Percentiles rank a stretch among this genome's conserved stretches.
Evolutionary conservation across 768 basidiomycete species (phyloP).

Genomic region (Podaxis sp.): DNA sequence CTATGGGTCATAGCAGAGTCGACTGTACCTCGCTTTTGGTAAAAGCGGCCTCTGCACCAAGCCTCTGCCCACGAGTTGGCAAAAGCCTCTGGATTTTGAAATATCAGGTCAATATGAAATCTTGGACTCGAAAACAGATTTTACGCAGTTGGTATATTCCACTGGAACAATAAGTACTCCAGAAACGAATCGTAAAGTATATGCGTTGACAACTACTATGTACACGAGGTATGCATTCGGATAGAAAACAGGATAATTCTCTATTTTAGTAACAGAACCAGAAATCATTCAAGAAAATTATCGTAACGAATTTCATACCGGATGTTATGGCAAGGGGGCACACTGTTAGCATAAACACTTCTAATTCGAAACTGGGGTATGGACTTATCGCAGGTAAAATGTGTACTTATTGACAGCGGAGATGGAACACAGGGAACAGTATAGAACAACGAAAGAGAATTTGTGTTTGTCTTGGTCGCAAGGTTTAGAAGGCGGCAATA

Average conservation of each 20-base stretch:
- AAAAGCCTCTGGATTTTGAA: background rate
- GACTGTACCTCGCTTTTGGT: too few species aligned
- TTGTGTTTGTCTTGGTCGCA: background rate
- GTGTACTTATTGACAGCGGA: background rate
- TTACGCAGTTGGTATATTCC: background rate
- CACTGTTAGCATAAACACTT: background rate
- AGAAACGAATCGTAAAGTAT: background rate
- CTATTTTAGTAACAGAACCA: background rate
- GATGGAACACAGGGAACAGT: background rate
- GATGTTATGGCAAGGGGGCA: background rate
- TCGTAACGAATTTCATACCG: background rate
- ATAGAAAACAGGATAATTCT: background rate
- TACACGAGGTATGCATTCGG: background rate
- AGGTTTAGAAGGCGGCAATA: slow-evolving; percentile 35
- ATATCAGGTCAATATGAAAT: background rate
- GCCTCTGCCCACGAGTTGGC: too few species aligned
- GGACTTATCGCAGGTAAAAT: background rate
- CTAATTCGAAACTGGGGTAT: too few species aligned
- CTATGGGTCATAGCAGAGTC: too few species aligned
- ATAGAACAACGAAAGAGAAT: background rate
- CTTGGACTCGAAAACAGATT: background rate
- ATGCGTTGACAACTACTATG: background rate
- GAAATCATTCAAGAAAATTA: background rate
- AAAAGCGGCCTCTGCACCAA: too few species aligned
- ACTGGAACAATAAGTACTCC: background rate